Conservation (phyloP, 73 alveolate genomes). For the Uronychia binucleata region DNA sequence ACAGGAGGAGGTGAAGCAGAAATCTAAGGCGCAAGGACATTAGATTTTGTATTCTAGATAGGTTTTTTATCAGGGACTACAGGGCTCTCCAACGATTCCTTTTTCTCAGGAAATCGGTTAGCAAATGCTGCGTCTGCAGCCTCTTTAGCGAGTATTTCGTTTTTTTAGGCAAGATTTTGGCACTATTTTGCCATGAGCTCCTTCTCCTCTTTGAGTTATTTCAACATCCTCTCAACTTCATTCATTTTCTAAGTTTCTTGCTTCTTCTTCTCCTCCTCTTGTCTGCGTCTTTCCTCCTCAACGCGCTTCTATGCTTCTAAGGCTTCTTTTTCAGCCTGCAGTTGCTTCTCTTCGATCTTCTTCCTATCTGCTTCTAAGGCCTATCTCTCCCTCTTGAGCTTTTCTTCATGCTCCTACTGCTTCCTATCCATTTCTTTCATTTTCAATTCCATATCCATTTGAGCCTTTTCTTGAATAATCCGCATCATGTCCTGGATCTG, state of each 20-base stretch:
- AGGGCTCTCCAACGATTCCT: too few relatives aligned
- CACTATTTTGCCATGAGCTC: too few relatives aligned
- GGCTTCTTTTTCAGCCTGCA: background rate
- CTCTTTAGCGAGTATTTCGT: background rate
- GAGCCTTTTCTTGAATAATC: conserved; percentile 8
- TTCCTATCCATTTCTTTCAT: conserved; percentile 45
- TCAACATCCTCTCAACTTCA: background rate
- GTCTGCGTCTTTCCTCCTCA: background rate
- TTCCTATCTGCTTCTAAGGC: background rate
- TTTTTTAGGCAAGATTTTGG: too few relatives aligned
- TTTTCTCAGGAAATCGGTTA: background rate
- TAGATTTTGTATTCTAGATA: background rate
- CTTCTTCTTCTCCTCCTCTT: background rate
- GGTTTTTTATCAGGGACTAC: too few relatives aligned
- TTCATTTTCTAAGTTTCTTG: background rate
- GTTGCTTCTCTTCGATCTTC: background rate
- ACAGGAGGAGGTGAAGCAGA: too few relatives aligned
- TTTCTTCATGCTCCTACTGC: conserved; percentile 29
- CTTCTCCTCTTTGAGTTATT: background rate
- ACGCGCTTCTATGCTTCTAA: background rate
- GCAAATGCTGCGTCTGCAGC: background rate
- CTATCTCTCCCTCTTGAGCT: background rate
- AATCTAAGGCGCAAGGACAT: background rate
- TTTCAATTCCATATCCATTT: conserved; percentile 18
- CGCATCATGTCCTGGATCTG: conserved; percentile 24